Conservation (phyloP, 164 flowering plant genomes). For the Vitis rotundifolia region DNA sequence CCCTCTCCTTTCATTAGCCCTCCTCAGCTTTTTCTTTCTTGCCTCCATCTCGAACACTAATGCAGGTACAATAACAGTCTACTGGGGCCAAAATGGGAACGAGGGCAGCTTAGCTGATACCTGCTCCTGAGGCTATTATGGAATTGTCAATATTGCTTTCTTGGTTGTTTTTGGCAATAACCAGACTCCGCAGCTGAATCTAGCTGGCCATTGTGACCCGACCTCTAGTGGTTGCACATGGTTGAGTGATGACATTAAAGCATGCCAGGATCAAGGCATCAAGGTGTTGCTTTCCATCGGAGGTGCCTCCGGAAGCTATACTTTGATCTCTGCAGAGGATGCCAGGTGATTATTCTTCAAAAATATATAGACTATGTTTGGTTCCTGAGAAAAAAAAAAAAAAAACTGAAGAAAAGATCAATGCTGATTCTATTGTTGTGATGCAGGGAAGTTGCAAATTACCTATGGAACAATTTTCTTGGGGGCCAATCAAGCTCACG, state of each 20-base stretch:
- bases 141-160: slow-evolving; percentile 21
- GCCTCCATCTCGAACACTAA: no score
- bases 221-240: no score
- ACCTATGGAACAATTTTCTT: no score
- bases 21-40: background rate
- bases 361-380: no score
- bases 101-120: slow-evolving; percentile 22
- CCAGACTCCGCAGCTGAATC: slow-evolving; percentile 10
- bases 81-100: slow-evolving; percentile 27
- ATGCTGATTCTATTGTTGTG: no score
- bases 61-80: background rate
- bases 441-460: no score
- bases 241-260: slow-evolving; percentile 4
- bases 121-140: slow-evolving; percentile 16
- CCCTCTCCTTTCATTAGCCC: no score
- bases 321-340: slow-evolving; percentile 18
- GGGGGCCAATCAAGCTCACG: no score
- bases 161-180: slow-evolving; percentile 13
- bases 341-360: slow-evolving; percentile 5
- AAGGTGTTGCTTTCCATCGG: slow-evolving; percentile 35
- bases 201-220: background rate
- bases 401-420: no score
- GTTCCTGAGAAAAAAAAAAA: no score
- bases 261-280: slow-evolving; percentile 25
- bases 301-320: slow-evolving; percentile 6